These are phyloP conservation scores for Aspergillus sclerotiicarbonarius DNA, from an alignment of 495 filamentous ascomycete genomes.

Conservation along the genomic window DNA sequence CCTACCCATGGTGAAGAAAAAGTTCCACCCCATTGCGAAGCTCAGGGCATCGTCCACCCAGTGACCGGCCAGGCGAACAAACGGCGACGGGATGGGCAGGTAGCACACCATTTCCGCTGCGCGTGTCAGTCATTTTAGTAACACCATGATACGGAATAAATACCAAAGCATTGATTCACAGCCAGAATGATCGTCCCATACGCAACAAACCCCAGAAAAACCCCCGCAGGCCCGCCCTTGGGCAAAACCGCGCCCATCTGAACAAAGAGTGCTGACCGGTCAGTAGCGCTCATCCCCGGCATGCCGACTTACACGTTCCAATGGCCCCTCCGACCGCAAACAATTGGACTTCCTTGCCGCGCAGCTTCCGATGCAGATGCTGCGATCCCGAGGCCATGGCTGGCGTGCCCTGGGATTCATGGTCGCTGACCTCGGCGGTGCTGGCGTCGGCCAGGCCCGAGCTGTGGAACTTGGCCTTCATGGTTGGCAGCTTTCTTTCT, in stretches of 20 bases:
- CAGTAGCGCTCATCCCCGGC: neutral
- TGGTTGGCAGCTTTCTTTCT: neutral
- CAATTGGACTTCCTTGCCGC: conserved; percentile 63
- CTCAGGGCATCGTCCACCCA: conserved; percentile 67
- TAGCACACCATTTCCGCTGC: conserved; percentile 78
- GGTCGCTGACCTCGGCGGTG: neutral
- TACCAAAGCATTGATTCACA: conserved; percentile 54
- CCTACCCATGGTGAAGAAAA: conserved; percentile 45
- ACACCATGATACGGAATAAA: conserved; percentile 12
- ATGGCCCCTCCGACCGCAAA: conserved; percentile 73
- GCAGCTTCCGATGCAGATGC: conserved; percentile 50
- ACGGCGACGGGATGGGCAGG: conserved; percentile 71
- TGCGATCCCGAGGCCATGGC: conserved; percentile 29
- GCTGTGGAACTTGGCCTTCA: too few species aligned
- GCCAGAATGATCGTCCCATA: conserved; percentile 27
- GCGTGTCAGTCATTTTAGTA: neutral
- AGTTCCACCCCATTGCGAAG: conserved; percentile 64
- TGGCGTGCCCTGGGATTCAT: neutral
- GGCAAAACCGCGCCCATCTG: conserved; percentile 65
- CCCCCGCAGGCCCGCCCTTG: conserved; percentile 67
- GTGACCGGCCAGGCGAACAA: conserved; percentile 79
- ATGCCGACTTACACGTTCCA: conserved; percentile 51
- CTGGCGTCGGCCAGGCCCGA: neutral
- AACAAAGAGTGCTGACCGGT: conserved; percentile 56
- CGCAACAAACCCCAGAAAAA: conserved; percentile 68